A percentile compares a stretch with the other conserved stretches of the same genome.
phyloP scores from a whole-genome alignment of 345 rosid genomes.

The Cardamine chenopodiifolia region DNA sequence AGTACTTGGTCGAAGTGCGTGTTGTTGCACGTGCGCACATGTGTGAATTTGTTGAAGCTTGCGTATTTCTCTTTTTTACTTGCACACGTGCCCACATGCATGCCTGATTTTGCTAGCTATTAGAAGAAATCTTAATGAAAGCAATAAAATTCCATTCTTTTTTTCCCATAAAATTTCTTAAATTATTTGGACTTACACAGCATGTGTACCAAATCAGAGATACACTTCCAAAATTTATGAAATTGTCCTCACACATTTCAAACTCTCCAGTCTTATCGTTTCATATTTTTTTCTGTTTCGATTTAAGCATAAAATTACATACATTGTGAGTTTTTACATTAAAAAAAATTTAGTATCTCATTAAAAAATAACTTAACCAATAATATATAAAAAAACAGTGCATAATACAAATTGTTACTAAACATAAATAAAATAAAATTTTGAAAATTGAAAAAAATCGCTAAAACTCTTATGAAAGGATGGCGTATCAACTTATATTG shows the following conservation, averaged over 20 bases:
- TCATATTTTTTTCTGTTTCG: background rate
- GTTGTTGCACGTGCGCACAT: conserved; percentile 86
- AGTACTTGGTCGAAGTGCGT: conserved; percentile 59
- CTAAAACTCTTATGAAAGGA: background rate
- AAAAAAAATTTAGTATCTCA: background rate
- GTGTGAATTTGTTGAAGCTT: conserved; percentile 69
- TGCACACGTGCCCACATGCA: conserved; percentile 83
- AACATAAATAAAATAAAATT: background rate
- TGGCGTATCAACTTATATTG: background rate
- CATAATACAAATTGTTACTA: background rate
- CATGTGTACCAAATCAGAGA: conserved; percentile 30
- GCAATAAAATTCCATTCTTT: background rate
- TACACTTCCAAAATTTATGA: background rate
- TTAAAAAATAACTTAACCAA: background rate
- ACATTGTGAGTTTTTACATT: background rate
- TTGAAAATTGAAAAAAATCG: background rate
- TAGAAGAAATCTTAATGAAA: background rate
- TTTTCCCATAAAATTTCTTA: background rate
- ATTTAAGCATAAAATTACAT: background rate
- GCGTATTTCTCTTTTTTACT: conserved; percentile 46
- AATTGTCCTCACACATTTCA: background rate
- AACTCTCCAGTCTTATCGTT: background rate
- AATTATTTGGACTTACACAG: conserved; percentile 14
- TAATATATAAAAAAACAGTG: background rate
- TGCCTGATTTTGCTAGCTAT: conserved; percentile 46